Evolutionary conservation across 257 asterid species (phyloP).

Genomic region (Paraleonurus japonicus): DNA sequence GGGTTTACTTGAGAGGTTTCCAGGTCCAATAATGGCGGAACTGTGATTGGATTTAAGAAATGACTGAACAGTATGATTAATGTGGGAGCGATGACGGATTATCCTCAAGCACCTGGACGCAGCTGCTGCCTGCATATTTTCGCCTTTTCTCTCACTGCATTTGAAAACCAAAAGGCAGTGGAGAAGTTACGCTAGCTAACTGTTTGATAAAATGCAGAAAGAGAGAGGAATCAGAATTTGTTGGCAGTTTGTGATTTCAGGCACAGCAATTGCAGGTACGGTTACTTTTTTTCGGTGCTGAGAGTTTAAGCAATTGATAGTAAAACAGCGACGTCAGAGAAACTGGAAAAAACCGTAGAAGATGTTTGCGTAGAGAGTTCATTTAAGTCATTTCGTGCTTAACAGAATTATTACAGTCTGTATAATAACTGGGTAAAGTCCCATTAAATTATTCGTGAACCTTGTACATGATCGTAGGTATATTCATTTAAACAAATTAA

Average conservation of each 20-base stretch:
- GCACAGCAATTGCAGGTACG: constrained; percentile 15
- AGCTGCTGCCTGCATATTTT: constrained; percentile 40
- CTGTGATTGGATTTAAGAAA: constrained; percentile 25
- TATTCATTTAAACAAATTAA: too few relatives aligned
- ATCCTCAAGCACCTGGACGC: constrained; percentile 51
- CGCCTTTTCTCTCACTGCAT: constrained; percentile 28
- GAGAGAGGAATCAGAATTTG: constrained; percentile 3
- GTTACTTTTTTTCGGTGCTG: neutral
- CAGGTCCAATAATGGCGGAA: constrained; percentile 35
- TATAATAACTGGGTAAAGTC: too few relatives aligned
- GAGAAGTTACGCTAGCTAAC: constrained; percentile 9
- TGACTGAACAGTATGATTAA: constrained; percentile 22
- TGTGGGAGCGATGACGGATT: constrained; percentile 32
- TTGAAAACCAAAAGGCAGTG: constrained; percentile 14
- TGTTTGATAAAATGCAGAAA: constrained; percentile 34
- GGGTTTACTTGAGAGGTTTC: constrained; percentile 36
- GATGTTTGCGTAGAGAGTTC: neutral
- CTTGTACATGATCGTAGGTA: neutral
- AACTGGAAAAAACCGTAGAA: constrained; percentile 23
- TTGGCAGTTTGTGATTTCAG: constrained; percentile 4
- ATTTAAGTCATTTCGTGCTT: neutral
- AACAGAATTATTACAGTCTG: too few relatives aligned
- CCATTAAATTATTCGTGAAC: neutral
- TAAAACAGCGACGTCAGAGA: neutral
- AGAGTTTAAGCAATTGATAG: neutral